Conservation (phyloP, 2,329 filamentous ascomycete genomes). For the Colletotrichum sp. region DNA sequence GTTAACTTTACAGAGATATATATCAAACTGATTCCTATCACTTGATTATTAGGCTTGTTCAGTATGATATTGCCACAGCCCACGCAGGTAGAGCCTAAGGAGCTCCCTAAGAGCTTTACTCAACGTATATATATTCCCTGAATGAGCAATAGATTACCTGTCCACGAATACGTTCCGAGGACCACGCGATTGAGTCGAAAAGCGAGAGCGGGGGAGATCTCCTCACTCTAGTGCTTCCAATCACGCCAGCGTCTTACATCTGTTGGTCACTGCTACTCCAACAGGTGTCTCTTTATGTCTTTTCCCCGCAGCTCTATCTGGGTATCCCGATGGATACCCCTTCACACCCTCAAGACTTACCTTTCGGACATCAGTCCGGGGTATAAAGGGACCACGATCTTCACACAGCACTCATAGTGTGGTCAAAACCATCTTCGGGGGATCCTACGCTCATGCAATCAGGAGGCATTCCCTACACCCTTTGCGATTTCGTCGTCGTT, state of each 20-base stretch:
- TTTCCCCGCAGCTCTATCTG: background rate
- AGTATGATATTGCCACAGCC: background rate
- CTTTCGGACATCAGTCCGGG: accelerated
- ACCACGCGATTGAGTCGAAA: background rate
- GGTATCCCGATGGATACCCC: background rate
- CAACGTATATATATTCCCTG: background rate
- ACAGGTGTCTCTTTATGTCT: accelerated
- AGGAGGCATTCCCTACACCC: no score
- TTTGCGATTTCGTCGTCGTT: no score
- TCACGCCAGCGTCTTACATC: accelerated
- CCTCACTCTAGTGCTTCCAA: background rate
- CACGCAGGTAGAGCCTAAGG: background rate
- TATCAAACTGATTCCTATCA: background rate
- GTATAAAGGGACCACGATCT: background rate
- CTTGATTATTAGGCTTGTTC: background rate
- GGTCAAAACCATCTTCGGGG: background rate
- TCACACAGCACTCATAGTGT: background rate
- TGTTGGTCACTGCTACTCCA: background rate
- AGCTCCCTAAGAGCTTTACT: background rate
- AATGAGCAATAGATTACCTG: background rate
- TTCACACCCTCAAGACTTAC: background rate
- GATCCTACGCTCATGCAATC: accelerated
- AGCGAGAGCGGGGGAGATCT: background rate
- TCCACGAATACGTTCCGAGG: background rate
- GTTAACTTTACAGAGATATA: background rate